A percentile compares a stretch with the other conserved stretches of the same genome.
phyloP scores from a whole-genome alignment of 164 flowering plant species.

The Chloranthus sessilifolius region DNA sequence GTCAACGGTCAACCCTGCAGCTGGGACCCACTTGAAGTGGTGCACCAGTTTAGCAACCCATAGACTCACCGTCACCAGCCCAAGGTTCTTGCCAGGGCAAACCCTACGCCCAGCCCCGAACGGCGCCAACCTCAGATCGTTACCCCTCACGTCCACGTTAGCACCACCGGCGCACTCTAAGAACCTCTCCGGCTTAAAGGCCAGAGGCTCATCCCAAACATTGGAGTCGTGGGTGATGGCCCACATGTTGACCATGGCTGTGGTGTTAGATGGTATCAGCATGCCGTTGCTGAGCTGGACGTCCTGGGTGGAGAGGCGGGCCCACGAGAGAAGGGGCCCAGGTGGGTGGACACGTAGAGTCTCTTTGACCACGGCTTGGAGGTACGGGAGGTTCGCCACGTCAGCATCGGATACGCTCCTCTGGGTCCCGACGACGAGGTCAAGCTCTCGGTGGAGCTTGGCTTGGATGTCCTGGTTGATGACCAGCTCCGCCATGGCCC shows the following conservation, averaged over 20 bases:
- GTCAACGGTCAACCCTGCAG: constrained; percentile 23
- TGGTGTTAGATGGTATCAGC: constrained; percentile 46
- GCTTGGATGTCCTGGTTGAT: constrained; percentile 34
- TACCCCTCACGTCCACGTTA: constrained; percentile 40
- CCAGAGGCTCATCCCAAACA: constrained; percentile 39
- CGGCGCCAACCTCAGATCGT: constrained; percentile 52
- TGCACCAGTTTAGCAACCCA: constrained; percentile 52
- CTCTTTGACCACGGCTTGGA: constrained; percentile 46
- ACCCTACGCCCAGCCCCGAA: constrained; percentile 59
- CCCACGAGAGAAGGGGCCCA: constrained; percentile 53
- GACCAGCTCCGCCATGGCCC: constrained; percentile 48
- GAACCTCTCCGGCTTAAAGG: constrained; percentile 49
- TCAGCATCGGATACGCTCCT: constrained; percentile 26
- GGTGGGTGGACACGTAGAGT: constrained; percentile 48
- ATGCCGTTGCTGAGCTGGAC: constrained; percentile 46
- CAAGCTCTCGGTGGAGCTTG: constrained; percentile 35
- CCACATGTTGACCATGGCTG: constrained; percentile 84
- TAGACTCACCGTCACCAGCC: constrained; percentile 35
- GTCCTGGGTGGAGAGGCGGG: constrained; percentile 40
- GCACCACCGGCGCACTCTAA: constrained; percentile 23
- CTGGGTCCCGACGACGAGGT: constrained; percentile 14
- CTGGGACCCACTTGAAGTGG: constrained; percentile 33
- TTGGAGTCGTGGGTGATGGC: constrained; percentile 52
- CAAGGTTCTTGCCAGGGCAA: constrained; percentile 53
- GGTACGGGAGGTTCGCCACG: constrained; percentile 31